These are phyloP conservation scores for Peribolospora kevripleyi DNA, from an alignment of 768 basidiomycete species.

Conservation along the genomic window DNA sequence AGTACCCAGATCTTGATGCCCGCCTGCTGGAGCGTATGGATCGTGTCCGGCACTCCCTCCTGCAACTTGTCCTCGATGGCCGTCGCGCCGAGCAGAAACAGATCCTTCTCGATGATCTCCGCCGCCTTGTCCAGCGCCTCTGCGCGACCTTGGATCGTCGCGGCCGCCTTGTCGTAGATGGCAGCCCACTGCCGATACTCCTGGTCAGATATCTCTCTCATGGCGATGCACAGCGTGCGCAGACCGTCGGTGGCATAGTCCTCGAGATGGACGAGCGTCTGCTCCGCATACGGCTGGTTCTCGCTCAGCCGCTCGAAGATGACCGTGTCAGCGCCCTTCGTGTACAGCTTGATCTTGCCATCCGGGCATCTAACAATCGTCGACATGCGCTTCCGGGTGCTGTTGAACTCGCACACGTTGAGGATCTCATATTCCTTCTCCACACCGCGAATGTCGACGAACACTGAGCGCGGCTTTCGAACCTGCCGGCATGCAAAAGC, in stretches of 20 bases:
- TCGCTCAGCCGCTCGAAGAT: constrained; percentile 78
- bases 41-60: constrained; percentile 93
- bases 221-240: constrained; percentile 86
- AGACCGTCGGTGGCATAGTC: constrained; percentile 95
- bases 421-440: constrained; percentile 64
- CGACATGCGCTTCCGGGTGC: constrained; percentile 92
- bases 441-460: constrained; percentile 50
- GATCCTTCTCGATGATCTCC: constrained; percentile 82
- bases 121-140: constrained; percentile 87
- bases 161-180: constrained; percentile 74
- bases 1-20: constrained; percentile 99
- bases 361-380: constrained; percentile 67
- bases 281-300: constrained; percentile 52
- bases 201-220: constrained; percentile 66
- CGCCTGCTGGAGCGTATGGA: constrained; percentile 90
- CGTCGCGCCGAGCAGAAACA: constrained; percentile 80
- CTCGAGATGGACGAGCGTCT: constrained; percentile 76
- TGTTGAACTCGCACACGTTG: constrained; percentile 98
- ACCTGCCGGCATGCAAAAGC: constrained; percentile 28
- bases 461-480: constrained; percentile 87
- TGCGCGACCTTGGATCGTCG: constrained; percentile 82
- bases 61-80: constrained; percentile 97
- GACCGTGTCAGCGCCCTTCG: constrained; percentile 94
- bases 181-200: constrained; percentile 74
- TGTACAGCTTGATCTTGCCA: constrained; percentile 80